Conservation (phyloP, 2,329 filamentous ascomycete genomes). For the Aspergillus calidoustus region DNA sequence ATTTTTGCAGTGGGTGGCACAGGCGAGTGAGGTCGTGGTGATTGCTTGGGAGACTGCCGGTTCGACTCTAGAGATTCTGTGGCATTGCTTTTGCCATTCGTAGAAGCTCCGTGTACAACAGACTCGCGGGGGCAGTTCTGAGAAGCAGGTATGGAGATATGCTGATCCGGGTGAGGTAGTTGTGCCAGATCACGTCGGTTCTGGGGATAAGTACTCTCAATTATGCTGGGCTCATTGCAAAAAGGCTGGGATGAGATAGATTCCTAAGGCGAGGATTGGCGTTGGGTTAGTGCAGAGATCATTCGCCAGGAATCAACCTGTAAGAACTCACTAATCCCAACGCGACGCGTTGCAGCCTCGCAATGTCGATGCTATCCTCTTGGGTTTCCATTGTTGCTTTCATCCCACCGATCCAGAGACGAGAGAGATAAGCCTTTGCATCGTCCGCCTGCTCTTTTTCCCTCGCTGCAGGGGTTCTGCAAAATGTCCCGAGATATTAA, state of each 20-base stretch:
- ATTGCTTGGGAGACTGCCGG: slow-evolving; percentile 20
- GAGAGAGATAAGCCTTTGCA: background rate
- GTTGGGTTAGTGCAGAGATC: slow-evolving; percentile 37
- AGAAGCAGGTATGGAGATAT: slow-evolving; percentile 10
- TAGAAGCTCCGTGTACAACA: slow-evolving; percentile 17
- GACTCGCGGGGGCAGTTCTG: slow-evolving; percentile 18
- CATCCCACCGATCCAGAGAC: background rate
- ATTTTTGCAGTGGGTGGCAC: slow-evolving; percentile 35
- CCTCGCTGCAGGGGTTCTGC: background rate
- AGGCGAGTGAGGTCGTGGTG: slow-evolving; percentile 19
- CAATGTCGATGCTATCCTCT: slow-evolving; percentile 47
- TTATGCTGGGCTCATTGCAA: slow-evolving; percentile 18
- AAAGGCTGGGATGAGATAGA: slow-evolving; percentile 34
- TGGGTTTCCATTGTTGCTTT: slow-evolving; percentile 43
- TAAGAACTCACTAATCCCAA: slow-evolving; percentile 43
- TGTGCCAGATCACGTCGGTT: slow-evolving; percentile 1
- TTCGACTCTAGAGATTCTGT: slow-evolving; percentile 20
- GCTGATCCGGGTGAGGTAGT: slow-evolving; percentile 16
- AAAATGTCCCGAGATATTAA: background rate
- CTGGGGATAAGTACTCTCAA: slow-evolving; percentile 14
- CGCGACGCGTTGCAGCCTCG: slow-evolving; percentile 46
- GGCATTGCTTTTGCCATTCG: slow-evolving; percentile 24
- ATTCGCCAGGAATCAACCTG: slow-evolving; percentile 30
- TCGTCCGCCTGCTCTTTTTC: background rate
- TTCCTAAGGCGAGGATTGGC: slow-evolving; percentile 33